These are phyloP conservation scores for Thelonectria discophora DNA, from an alignment of 2,329 filamentous ascomycete species.

Conservation along the genomic window DNA sequence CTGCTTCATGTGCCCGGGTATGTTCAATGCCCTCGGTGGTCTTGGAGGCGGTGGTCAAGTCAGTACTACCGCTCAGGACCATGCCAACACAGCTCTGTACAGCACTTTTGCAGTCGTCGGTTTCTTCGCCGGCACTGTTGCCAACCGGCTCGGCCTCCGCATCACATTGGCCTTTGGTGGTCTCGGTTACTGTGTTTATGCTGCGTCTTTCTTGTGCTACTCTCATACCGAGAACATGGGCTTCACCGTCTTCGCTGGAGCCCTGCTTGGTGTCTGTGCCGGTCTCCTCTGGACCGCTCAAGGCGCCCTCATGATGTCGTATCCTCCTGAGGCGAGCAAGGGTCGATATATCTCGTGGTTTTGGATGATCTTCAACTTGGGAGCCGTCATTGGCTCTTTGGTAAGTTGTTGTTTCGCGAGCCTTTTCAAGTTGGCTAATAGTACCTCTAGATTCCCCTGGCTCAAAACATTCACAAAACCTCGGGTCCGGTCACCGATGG, in stretches of 20 bases:
- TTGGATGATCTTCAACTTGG: conserved; percentile 95
- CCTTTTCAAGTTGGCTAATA: conserved; percentile 10
- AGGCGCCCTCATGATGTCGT: conserved; percentile 89
- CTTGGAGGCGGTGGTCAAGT: conserved; percentile 68
- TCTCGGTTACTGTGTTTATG: conserved; percentile 79
- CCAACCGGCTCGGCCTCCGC: conserved; percentile 78
- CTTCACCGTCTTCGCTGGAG: conserved; percentile 80
- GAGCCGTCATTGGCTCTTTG: conserved; percentile 84
- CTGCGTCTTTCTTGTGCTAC: conserved; percentile 75
- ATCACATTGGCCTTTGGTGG: conserved; percentile 76
- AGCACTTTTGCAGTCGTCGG: conserved; percentile 74
- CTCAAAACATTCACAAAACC: conserved; percentile 72
- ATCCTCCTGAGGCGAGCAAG: conserved; percentile 82
- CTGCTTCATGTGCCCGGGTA: conserved; percentile 73
- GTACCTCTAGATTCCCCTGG: conserved; percentile 67
- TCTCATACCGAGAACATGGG: conserved; percentile 72
- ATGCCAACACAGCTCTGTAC: conserved; percentile 76
- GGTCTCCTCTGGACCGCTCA: conserved; percentile 85
- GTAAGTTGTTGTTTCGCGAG: conserved; percentile 44
- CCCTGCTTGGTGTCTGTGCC: conserved; percentile 79
- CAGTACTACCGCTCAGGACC: conserved; percentile 63
- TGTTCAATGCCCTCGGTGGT: conserved; percentile 75
- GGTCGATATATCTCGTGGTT: conserved; percentile 90
- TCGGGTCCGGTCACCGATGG: conserved; percentile 56
- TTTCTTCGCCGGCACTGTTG: conserved; percentile 78